Evolutionary conservation across 805 yeast genomes (phyloP).

Genomic region (Blastobotrys peoriensis): DNA sequence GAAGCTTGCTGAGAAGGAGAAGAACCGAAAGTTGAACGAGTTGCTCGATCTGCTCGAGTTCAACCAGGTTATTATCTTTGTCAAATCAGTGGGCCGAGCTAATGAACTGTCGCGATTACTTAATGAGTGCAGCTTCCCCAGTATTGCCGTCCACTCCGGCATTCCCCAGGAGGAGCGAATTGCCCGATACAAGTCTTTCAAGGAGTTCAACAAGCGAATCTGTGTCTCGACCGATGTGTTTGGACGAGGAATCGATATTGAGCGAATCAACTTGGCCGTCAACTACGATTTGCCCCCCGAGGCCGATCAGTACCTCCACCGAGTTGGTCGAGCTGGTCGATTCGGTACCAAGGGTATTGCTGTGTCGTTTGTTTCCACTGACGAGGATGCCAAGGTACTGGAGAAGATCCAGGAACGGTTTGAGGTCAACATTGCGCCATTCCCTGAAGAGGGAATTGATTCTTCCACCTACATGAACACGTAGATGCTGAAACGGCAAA

Average conservation of each 20-base stretch:
- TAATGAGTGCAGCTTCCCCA: constrained; percentile 91
- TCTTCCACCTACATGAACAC: constrained; percentile 98
- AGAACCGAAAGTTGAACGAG: constrained; percentile 88
- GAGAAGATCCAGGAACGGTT: constrained; percentile 94
- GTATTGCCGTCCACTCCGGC: constrained; percentile 93
- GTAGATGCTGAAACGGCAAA: constrained; percentile 13
- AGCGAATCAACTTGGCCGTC: constrained; percentile 96
- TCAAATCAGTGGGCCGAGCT: constrained; percentile 86
- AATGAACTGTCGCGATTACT: constrained; percentile 82
- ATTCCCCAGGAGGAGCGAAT: constrained; percentile 98
- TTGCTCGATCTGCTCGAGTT: constrained; percentile 90
- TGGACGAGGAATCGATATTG: constrained; percentile 99
- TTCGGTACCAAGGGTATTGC: constrained; percentile 99
- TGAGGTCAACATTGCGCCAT: constrained; percentile 89
- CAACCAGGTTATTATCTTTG: constrained; percentile 97
- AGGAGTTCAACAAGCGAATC: constrained; percentile 97
- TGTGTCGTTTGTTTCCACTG: constrained; percentile 77
- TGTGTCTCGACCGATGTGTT: constrained; percentile 98
- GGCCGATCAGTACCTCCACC: constrained; percentile 97
- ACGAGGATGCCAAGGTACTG: constrained; percentile 84
- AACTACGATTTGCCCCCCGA: constrained; percentile 94
- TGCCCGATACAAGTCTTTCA: constrained; percentile 90
- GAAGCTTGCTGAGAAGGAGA: constrained; percentile 83
- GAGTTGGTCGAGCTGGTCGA: constrained; percentile 99
- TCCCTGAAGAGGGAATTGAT: constrained; percentile 98